Evolutionary conservation across 352 stramenopile genomes (phyloP), one percentile per base, ranked within the genome.

Genomic region (Sclerospora graminicola): DNA sequence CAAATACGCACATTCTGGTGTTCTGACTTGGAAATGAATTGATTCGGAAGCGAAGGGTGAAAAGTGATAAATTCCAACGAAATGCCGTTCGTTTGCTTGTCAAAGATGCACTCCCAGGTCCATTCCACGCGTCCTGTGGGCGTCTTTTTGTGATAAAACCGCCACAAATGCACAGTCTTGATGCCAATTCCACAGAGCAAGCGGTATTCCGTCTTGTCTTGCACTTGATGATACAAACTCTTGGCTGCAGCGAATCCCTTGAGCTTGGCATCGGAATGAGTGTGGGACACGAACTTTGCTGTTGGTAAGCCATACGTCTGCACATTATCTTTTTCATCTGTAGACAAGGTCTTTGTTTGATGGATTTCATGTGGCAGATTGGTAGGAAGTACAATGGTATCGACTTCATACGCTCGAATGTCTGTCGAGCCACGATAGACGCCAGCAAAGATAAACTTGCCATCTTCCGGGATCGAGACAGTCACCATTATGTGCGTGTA

Each of bases 131-230:
- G 8, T 6, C 15, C 27, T 2, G 15, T 45, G 19, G 66, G 53
- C 5, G 11, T 45, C 0, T 61, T 47, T 13, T 73, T 55, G 29
- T 69, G 69, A 48, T 71, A 88, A 48, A 91, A 91, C 5, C 80
- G 70, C 81, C 81, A 92, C 35, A 92, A 61, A 41, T 92, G 81
- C 15, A 92, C 52, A 44, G 84, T 92, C 63, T 92, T 92, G 48
- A 92, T 92, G 18, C 81, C 81, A 4, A 92, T 67, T 2, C 81
- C 81, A 41, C 78, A 92, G 1, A 92, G 53, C 26, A 92, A 49
- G 14, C 80, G 76, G 36, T 89, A 92, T 45, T 92, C 78, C 0
- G 51, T 85, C 27, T 51, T 61, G 8, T 68, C 59, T 24, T 40
- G 73, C 5, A 41, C 57, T 18, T 73, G 56, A 1, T 57, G 59